Evolutionary conservation across 305 asterid species (phyloP), one percentile per base, ranked within the genome.

Genomic region (Fraxinus floribunda): DNA sequence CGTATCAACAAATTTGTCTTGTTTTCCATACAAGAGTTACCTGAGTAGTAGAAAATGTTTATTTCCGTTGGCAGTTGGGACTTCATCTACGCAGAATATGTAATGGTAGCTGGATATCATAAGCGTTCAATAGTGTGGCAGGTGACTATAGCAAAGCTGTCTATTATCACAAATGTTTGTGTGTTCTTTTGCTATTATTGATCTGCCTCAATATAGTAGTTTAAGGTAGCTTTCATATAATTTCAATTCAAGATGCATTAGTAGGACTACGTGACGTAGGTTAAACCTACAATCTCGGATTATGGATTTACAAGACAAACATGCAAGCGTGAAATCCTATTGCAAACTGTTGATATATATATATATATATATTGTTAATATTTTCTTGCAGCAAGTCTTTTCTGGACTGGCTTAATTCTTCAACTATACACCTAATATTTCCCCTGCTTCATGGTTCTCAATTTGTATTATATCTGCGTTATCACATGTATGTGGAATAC

Each of bases 81-180:
- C 86, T 97, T 94, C 92, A 97, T 97, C 82, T 97, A 97, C 55
- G 99, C 98, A 39, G 99, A 97, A 86, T 97, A 97, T 80, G 97
- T 94, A 34, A 94, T 97, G 99, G 98, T 92, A 85, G 98, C 99
- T 82, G 99, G 99, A 85, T 89, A 90, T 86, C 93, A 94, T 88
- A 98, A 94, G 62, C 93, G 97, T 24, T 88, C 99, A 74, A 94
- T 95, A 72, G 98, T 97, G 90, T 97, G 98, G 99, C 98, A 96
- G 99, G 98, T 96, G 41, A 85, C 24, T 34, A 46, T 79, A 75
- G 49, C 73, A 80, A 83, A 64, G n/a, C 83, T 57, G 29, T 41
- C 82, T 76, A 76, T 70, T 30, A 29, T 77, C 64, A 44, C 76
- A 29, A 66, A 35, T 68, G 41, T 32, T 11, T 55, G 32, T 5